Evolutionary conservation across 495 filamentous ascomycete genomes (phyloP), one percentile per base, ranked within the genome.

Genomic region (Diplogelasinospora grovesii): DNA sequence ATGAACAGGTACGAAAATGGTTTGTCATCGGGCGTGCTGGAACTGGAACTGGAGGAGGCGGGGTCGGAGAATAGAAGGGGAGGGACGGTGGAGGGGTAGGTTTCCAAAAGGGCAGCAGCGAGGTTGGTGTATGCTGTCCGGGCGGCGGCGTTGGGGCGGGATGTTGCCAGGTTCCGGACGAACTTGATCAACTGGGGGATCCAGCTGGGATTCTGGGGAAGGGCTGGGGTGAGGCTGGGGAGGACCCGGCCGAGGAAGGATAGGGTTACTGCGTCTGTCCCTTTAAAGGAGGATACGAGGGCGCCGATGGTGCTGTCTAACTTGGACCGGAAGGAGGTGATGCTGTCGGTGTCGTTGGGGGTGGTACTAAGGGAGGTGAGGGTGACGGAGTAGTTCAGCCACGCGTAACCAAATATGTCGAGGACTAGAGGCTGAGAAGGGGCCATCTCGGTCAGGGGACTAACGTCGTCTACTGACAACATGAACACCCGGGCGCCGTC

Each of bases 1-100:
- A 82, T 57, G 50, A 84, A 72, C 15, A 82, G 62, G 46, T 78
- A 82, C 5, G 75, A 58, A 45, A 71, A 70, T 2, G 78, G 73
- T 41, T 71, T 77, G n/a, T 59, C 52, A 5, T 46, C 15, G 0
- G n/a, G n/a, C n/a, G n/a, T n/a, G n/a, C n/a, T 44, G 31, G 30
- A 38, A 46, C 36, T 50, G 49, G 11, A 41, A 6, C 8, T 6
- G 33, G 4, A 14, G 16, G 14, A 19, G 24, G n/a, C 14, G 13
- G 30, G 49, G 22, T 60, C 46, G 23, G 56, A 34, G 55, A 80
- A 80, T 20, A 81, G 61, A n/a, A 75, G 52, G 4, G 47, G 40
- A 1, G 68, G 59, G 2, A 63, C 58, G 14, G 58, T 44, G 16
- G 50, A 41, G 4, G 70, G 71, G 39, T 78, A 78, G 1, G 52